phyloP scores from a whole-genome alignment of 2,329 filamentous ascomycete genomes.

The Hansfordia pulvinata region DNA sequence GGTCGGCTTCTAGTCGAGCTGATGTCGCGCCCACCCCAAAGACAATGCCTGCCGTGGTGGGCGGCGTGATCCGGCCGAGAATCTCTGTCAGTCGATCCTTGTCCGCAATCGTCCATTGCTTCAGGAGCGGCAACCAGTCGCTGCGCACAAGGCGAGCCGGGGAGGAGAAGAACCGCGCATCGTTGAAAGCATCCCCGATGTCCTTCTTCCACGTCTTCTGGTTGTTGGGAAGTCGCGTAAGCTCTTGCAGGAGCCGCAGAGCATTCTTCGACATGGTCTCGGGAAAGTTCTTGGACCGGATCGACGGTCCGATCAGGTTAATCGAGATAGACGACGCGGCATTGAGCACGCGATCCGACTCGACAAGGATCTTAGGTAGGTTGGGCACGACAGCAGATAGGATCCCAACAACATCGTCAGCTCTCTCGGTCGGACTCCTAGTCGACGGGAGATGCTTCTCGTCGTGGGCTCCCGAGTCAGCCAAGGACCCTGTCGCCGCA shows the following conservation, averaged over 20 bases:
- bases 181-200: slow-evolving; percentile 81
- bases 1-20: slow-evolving; percentile 86
- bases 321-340: slow-evolving; percentile 72
- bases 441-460: slow-evolving; percentile 16
- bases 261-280: slow-evolving; percentile 64
- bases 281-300: slow-evolving; percentile 78
- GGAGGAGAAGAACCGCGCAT: slow-evolving; percentile 71
- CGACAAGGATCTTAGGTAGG: slow-evolving; percentile 69
- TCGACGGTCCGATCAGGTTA: slow-evolving; percentile 66
- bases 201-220: slow-evolving; percentile 93
- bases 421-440: slow-evolving; percentile 28
- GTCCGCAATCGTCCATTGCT: slow-evolving; percentile 73
- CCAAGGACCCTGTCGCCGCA: slow-evolving; percentile 19
- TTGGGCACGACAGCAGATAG: slow-evolving; percentile 68
- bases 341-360: slow-evolving; percentile 68
- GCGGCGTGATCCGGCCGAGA: slow-evolving; percentile 63
- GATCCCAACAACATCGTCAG: slow-evolving; percentile 69
- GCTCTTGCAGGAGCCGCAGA: slow-evolving; percentile 60
- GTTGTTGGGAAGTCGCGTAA: slow-evolving; percentile 64
- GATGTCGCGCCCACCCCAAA: slow-evolving; percentile 91
- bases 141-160: slow-evolving; percentile 49
- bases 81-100: slow-evolving; percentile 81
- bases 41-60: slow-evolving; percentile 88
- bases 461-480: slow-evolving; percentile 24
- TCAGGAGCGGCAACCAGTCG: slow-evolving; percentile 72